phyloP scores from a whole-genome alignment of 345 rosid genomes.

The Gossypium rotundifolium region DNA sequence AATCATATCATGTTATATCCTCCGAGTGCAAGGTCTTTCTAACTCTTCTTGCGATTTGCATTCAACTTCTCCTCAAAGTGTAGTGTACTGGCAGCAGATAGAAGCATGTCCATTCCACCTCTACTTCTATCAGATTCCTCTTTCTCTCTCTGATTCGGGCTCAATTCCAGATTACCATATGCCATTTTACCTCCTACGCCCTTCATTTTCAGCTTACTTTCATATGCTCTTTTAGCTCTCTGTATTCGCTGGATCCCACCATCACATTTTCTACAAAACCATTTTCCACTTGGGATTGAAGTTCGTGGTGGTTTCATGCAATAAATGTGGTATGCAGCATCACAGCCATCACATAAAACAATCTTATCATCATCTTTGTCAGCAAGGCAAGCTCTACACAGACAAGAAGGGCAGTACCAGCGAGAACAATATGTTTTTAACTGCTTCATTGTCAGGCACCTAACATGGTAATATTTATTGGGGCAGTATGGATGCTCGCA shows the following conservation, averaged over 20 bases:
- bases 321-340: slow-evolving; percentile 81
- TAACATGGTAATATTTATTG: slow-evolving; percentile 59
- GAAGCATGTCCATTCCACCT: slow-evolving; percentile 77
- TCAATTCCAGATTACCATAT: slow-evolving; percentile 11
- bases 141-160: slow-evolving; percentile 17
- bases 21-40: not conserved
- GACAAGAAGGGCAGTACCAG: slow-evolving; percentile 96
- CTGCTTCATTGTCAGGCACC: slow-evolving; percentile 72
- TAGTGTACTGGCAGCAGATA: slow-evolving; percentile 68
- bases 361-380: slow-evolving; percentile 75
- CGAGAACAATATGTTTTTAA: slow-evolving; percentile 45
- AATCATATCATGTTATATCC: not conserved
- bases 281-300: slow-evolving; percentile 54
- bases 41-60: slow-evolving; percentile 20
- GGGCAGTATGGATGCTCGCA: slow-evolving; percentile 66
- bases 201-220: slow-evolving; percentile 26
- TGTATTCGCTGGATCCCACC: slow-evolving; percentile 45
- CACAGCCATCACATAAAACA: slow-evolving; percentile 87
- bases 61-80: slow-evolving; percentile 42
- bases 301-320: slow-evolving; percentile 67
- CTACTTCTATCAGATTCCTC: slow-evolving; percentile 33
- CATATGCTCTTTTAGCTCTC: slow-evolving; percentile 39
- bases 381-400: slow-evolving; percentile 69
- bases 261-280: slow-evolving; percentile 78
- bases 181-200: slow-evolving; percentile 15